These are phyloP conservation scores for Volvox carteri DNA, from an alignment of 163 green algal genomes.

Conservation along the genomic window DNA sequence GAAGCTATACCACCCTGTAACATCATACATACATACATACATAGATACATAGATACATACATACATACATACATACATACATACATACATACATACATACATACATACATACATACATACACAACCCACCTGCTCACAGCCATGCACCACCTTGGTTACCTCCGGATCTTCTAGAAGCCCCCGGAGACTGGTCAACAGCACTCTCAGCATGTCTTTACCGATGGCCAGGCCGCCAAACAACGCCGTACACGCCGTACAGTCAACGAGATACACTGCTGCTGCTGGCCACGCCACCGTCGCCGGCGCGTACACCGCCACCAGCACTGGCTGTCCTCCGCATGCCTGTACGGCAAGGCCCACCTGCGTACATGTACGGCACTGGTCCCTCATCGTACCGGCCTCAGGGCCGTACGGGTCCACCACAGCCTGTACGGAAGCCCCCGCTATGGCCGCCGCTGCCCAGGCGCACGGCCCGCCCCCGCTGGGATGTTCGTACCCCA, in stretches of 20 bases:
- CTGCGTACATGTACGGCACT: background rate
- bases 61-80: no score
- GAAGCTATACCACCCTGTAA: no score
- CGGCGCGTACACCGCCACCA: constrained; percentile 17
- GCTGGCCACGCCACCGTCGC: background rate
- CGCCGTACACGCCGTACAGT: background rate
- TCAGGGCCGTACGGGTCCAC: background rate
- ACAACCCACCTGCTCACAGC: constrained; percentile 23
- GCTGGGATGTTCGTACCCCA: background rate
- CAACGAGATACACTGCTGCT: background rate
- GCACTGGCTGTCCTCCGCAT: background rate
- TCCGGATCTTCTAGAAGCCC: background rate
- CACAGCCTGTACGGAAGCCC: background rate
- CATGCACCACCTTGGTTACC: constrained; percentile 44
- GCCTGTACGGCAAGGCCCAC: constrained; percentile 18
- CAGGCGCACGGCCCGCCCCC: background rate
- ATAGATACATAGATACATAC: no score
- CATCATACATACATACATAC: no score
- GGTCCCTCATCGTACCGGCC: background rate
- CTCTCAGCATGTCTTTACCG: background rate
- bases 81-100: no score
- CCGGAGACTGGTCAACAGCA: background rate
- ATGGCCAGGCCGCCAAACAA: background rate
- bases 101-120: background rate
- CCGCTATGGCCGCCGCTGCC: background rate